Conservation (phyloP, 306 rosid species). For the Rubus parviflorus region DNA sequence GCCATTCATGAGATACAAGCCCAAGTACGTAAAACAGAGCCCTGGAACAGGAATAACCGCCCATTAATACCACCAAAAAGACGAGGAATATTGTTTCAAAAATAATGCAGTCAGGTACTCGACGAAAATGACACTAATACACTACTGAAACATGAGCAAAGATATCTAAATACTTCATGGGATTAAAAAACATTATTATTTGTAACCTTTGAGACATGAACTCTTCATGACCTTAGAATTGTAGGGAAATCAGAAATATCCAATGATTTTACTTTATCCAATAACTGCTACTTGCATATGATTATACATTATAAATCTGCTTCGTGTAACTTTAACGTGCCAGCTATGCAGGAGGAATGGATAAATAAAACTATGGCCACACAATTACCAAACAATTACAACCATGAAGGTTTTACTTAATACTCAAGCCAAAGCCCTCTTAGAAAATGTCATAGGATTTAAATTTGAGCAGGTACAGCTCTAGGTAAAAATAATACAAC, state of each 20-base stretch:
- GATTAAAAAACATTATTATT: not conserved
- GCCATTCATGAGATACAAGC: constrained; percentile 77
- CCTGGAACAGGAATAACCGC: constrained; percentile 46
- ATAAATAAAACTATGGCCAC: no score
- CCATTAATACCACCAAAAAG: constrained; percentile 18
- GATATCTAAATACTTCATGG: not conserved
- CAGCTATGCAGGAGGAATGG: not conserved
- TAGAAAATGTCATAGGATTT: no score
- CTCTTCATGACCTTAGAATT: not conserved
- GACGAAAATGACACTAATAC: not conserved
- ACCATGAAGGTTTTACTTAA: no score
- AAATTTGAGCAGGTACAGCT: no score
- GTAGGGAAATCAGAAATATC: not conserved
- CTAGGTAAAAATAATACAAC: no score
- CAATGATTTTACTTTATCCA: not conserved
- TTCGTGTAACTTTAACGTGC: not conserved
- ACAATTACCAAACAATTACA: no score
- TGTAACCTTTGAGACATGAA: not conserved
- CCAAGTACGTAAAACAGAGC: constrained; percentile 67
- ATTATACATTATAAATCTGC: not conserved
- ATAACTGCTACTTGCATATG: not conserved
- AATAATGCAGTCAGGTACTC: not conserved
- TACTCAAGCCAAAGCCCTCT: no score
- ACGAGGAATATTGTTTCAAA: constrained; percentile 11
- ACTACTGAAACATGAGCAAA: not conserved